Conservation (phyloP, 441 rosid genomes). For the Corymbia calophylla region DNA sequence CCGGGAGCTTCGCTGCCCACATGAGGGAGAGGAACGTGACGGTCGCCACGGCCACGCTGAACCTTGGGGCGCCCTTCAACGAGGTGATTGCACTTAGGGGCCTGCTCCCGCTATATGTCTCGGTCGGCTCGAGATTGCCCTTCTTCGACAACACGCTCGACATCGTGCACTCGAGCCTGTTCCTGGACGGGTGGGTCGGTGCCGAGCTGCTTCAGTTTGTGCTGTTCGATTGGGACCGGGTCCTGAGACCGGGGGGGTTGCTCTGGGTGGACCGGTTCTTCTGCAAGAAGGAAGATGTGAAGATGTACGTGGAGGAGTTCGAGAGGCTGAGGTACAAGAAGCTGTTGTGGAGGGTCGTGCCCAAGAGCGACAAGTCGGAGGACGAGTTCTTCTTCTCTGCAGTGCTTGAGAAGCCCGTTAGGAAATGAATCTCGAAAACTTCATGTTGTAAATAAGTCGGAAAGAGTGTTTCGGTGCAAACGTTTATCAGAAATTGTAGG, state of each 20-base stretch:
- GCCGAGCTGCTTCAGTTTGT: slow-evolving; percentile 36
- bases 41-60: slow-evolving; percentile 39
- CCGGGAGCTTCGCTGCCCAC: slow-evolving; percentile 46
- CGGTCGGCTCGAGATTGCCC: slow-evolving; percentile 44
- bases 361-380: slow-evolving; percentile 34
- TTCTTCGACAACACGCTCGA: slow-evolving; percentile 54
- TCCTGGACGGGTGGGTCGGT: slow-evolving; percentile 45
- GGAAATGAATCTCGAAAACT: slow-evolving; percentile 1
- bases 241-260: slow-evolving; percentile 33
- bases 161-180: slow-evolving; percentile 36
- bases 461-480: background rate
- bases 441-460: background rate
- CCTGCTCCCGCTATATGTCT: slow-evolving; percentile 36
- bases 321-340: slow-evolving; percentile 30
- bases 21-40: slow-evolving; percentile 47
- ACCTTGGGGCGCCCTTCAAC: slow-evolving; percentile 48
- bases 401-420: slow-evolving; percentile 39
- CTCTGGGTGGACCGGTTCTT: slow-evolving; percentile 55
- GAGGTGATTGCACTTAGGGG: slow-evolving; percentile 50
- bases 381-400: slow-evolving; percentile 49
- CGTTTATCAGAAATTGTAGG: background rate
- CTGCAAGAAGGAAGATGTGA: slow-evolving; percentile 31
- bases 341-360: slow-evolving; percentile 38
- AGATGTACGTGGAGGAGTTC: slow-evolving; percentile 35
- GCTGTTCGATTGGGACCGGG: slow-evolving; percentile 41